These are phyloP conservation scores for Afroboletus lepidellus DNA, from an alignment of 1,284 basidiomycete genomes.

Conservation along the genomic window DNA sequence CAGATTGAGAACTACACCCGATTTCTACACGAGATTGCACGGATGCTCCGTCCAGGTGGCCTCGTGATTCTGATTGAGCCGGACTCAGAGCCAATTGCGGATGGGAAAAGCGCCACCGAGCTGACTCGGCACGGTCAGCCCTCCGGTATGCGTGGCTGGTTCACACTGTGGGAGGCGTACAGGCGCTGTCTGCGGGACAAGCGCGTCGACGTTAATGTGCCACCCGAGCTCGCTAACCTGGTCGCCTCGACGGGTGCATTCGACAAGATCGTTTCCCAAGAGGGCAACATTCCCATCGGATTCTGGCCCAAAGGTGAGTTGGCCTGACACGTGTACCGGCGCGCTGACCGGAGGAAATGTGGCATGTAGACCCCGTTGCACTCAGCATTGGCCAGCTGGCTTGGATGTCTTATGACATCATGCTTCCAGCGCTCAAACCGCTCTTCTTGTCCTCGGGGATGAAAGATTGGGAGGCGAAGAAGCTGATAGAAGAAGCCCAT, in stretches of 20 bases:
- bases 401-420: conserved; percentile 68
- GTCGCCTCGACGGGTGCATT: conserved; percentile 46
- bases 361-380: conserved; percentile 34
- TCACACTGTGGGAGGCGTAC: conserved; percentile 58
- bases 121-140: conserved; percentile 35
- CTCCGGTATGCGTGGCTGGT: conserved; percentile 55
- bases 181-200: conserved; percentile 48
- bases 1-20: conserved; percentile 61
- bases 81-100: conserved; percentile 48
- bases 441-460: conserved; percentile 54
- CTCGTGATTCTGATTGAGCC: conserved; percentile 63
- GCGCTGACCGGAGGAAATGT: conserved; percentile 5
- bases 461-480: conserved; percentile 49
- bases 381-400: conserved; percentile 64
- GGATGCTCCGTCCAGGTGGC: conserved; percentile 68
- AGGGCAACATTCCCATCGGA: conserved; percentile 57
- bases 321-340: background rate
- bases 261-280: conserved; percentile 48
- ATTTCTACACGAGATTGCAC: conserved; percentile 57
- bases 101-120: conserved; percentile 41
- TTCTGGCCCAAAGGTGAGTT: conserved; percentile 55
- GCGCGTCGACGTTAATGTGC: conserved; percentile 57
- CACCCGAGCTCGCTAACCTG: conserved; percentile 47
- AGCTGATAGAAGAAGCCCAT: conserved; percentile 58
- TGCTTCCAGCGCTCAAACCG: conserved; percentile 59